Evolutionary conservation across 768 basidiomycete genomes (phyloP).

Genomic region (Sporobolomyces phaffii): DNA sequence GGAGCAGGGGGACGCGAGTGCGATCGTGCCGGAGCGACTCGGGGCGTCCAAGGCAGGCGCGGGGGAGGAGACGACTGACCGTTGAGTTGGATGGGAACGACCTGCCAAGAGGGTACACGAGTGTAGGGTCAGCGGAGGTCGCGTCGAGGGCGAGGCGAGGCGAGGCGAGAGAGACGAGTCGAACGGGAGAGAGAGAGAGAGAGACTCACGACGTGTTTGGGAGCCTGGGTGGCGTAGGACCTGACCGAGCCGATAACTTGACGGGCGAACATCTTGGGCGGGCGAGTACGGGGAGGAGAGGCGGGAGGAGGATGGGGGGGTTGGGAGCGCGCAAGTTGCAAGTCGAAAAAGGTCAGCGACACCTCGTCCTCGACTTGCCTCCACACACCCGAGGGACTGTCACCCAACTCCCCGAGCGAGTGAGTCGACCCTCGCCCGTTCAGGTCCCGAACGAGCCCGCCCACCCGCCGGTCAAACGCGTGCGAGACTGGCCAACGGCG

Average conservation of each 20-base stretch:
- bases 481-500: not conserved
- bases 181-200: not conserved
- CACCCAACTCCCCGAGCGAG: not conserved
- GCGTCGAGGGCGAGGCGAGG: too few relatives aligned
- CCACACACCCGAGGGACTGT: not conserved
- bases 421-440: not conserved
- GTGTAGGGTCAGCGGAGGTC: not conserved
- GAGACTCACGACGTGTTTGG: constrained; percentile 11
- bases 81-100: constrained; percentile 35
- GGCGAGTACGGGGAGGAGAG: not conserved
- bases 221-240: constrained; percentile 34
- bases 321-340: not conserved
- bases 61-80: too few relatives aligned
- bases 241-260: constrained; percentile 18
- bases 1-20: too few relatives aligned
- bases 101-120: constrained; percentile 6
- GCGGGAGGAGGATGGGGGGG: not conserved
- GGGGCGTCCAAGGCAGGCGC: too few relatives aligned
- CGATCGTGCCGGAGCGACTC: too few relatives aligned
- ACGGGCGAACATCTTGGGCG: constrained; percentile 2
- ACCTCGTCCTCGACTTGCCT: not conserved
- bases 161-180: too few relatives aligned
- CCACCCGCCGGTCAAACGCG: not conserved
- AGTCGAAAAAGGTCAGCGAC: not conserved
- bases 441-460: not conserved